Percentiles rank a stretch among this genome's conserved stretches.
phyloP scores from a whole-genome alignment of 1,284 basidiomycete genomes.

The Mycosarcoma mackinlayi region DNA sequence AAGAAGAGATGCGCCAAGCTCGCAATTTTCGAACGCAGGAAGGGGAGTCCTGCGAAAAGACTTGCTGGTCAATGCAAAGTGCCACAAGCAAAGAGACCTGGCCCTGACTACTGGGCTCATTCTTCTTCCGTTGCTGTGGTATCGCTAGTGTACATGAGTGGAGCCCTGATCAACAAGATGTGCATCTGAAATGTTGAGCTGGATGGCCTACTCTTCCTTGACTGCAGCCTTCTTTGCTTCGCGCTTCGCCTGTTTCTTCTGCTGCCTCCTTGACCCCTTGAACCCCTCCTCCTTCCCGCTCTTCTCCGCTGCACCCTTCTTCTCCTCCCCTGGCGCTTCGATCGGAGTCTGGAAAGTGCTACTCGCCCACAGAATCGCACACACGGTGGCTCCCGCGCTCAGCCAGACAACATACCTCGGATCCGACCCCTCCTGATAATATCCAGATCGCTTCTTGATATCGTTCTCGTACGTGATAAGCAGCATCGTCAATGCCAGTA shows the following conservation, averaged over 20 bases:
- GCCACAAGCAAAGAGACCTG: no score
- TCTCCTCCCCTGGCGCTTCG: constrained; percentile 5
- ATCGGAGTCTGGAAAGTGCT: constrained; percentile 20
- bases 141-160: no score
- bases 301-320: background rate
- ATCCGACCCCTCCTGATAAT: constrained; percentile 32
- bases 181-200: background rate
- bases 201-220: constrained; percentile 11
- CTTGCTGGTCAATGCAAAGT: no score
- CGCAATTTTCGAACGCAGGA: no score
- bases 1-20: no score
- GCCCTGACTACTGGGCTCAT: no score
- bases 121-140: background rate
- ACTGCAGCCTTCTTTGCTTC: constrained; percentile 29
- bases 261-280: constrained; percentile 24
- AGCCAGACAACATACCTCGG: constrained; percentile 26
- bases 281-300: background rate
- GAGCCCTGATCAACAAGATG: no score
- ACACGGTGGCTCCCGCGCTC: constrained; percentile 17
- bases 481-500: constrained; percentile 35
- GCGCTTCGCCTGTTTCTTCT: constrained; percentile 40
- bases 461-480: constrained; percentile 44
- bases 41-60: no score
- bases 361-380: constrained; percentile 37
- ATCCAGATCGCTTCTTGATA: constrained; percentile 36